These are phyloP conservation scores for Exobasidium rhododendri DNA, from an alignment of 1,284 basidiomycete species.

Conservation along the genomic window DNA sequence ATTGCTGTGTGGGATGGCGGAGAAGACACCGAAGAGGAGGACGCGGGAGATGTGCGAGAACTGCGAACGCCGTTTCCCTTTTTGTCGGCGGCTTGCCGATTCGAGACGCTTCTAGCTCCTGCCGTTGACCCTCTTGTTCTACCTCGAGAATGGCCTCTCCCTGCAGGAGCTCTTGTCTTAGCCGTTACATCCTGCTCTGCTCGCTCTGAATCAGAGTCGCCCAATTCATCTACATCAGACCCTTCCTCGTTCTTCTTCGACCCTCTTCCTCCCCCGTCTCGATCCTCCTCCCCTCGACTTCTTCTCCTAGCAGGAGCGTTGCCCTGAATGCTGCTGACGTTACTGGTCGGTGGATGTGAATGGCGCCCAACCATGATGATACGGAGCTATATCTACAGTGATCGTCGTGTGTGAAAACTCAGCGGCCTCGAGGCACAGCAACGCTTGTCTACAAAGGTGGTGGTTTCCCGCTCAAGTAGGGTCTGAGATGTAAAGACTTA, in stretches of 20 bases:
- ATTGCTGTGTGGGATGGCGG: not conserved
- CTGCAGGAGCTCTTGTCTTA: not conserved
- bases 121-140: not conserved
- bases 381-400: no score
- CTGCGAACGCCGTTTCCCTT: no score
- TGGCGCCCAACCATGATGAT: not conserved
- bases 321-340: not conserved
- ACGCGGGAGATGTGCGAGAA: not conserved
- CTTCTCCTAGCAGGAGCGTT: not conserved
- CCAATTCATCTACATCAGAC: slow-evolving; percentile 12
- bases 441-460: no score
- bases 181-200: not conserved
- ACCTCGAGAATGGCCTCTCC: not conserved
- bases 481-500: no score
- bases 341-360: not conserved
- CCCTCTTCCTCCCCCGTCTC: not conserved
- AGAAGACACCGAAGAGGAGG: not conserved
- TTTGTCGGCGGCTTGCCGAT: not conserved
- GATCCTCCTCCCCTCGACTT: not conserved
- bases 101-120: not conserved
- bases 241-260: not conserved
- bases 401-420: no score
- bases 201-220: slow-evolving; percentile 6
- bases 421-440: no score
- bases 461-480: no score